Percentiles rank a stretch among this genome's conserved stretches.
These are phyloP conservation scores for Citrullus colocynthis DNA, from an alignment of 306 rosid species.

Conservation along the genomic window DNA sequence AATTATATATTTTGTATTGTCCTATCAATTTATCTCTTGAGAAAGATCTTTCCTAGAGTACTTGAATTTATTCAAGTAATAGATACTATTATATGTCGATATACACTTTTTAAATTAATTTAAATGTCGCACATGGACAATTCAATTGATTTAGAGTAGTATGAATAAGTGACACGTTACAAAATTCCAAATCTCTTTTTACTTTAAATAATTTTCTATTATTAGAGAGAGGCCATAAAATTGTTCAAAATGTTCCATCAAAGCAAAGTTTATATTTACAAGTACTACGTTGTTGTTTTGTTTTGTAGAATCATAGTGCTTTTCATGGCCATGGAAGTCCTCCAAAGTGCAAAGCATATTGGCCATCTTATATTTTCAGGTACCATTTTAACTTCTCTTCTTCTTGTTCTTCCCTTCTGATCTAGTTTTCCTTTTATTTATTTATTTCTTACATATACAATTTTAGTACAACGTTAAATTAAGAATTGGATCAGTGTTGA, in stretches of 20 bases:
- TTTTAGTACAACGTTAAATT: background rate
- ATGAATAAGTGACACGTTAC: background rate
- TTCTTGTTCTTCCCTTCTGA: background rate
- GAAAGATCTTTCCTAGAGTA: no score
- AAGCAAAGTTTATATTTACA: background rate
- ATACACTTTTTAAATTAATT: background rate
- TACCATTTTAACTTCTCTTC: background rate
- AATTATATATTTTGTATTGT: background rate
- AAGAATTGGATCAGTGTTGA: background rate
- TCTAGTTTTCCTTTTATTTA: background rate
- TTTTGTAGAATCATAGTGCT: background rate
- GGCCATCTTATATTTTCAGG: background rate
- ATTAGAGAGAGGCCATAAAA: background rate
- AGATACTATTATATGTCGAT: background rate
- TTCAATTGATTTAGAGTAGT: background rate
- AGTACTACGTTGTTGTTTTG: background rate
- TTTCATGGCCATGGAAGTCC: background rate
- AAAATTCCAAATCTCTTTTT: background rate
- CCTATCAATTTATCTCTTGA: no score
- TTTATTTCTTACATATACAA: background rate
- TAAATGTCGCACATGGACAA: background rate
- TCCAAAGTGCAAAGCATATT: background rate
- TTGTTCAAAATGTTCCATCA: background rate
- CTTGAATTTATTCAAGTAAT: background rate
- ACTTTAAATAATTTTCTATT: background rate